These are phyloP conservation scores for Achaetomium macrosporum DNA, from an alignment of 2,329 filamentous ascomycete genomes.

Conservation along the genomic window DNA sequence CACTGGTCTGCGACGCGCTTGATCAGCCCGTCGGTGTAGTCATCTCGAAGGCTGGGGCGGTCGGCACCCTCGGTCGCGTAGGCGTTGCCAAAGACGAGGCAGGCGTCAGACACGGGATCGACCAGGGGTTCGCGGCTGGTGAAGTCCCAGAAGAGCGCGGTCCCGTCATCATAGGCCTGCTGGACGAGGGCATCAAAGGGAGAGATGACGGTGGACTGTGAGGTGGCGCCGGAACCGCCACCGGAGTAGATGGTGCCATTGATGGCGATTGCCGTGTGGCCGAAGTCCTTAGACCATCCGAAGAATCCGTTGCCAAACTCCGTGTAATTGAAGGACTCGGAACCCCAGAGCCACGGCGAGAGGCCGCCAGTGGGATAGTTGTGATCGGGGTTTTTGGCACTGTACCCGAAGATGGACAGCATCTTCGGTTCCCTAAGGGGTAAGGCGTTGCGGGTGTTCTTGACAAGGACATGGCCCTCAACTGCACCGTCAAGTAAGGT, in stretches of 20 bases:
- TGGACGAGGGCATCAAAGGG: slow-evolving; percentile 51
- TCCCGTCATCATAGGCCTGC: slow-evolving; percentile 49
- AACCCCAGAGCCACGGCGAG: slow-evolving; percentile 36
- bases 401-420: slow-evolving; percentile 59
- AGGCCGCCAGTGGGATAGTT: slow-evolving; percentile 35
- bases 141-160: slow-evolving; percentile 56
- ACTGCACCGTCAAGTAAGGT: slow-evolving; percentile 50
- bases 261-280: slow-evolving; percentile 29
- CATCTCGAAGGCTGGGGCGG: slow-evolving; percentile 56
- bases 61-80: slow-evolving; percentile 70
- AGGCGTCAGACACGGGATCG: slow-evolving; percentile 52
- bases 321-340: slow-evolving; percentile 32
- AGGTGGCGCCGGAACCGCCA: slow-evolving; percentile 40
- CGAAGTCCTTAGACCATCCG: slow-evolving; percentile 15
- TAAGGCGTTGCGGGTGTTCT: slow-evolving; percentile 51
- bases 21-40: slow-evolving; percentile 55
- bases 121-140: slow-evolving; percentile 42
- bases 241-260: slow-evolving; percentile 41
- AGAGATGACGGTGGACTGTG: slow-evolving; percentile 39
- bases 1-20: slow-evolving; percentile 52
- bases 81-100: slow-evolving; percentile 60
- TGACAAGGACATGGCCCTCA: slow-evolving; percentile 59
- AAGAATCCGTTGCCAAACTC: slow-evolving; percentile 31
- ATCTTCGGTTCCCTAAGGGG: slow-evolving; percentile 46
- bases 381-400: slow-evolving; percentile 42